Evolutionary conservation across 805 yeast genomes (phyloP).

Genomic region (Saccharomycopsis sp.): DNA sequence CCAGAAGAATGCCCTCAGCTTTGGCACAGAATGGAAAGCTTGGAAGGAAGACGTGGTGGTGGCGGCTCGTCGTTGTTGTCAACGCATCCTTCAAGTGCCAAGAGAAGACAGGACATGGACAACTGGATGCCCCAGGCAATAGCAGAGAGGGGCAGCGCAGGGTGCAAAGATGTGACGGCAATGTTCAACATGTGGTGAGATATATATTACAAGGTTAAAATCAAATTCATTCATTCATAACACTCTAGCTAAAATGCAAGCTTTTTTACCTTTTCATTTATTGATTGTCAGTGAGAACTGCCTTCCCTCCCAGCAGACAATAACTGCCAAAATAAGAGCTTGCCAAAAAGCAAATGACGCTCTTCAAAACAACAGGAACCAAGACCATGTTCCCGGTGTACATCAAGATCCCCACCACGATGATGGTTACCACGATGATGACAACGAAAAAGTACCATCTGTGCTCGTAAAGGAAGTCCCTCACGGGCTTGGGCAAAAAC

Average conservation of each 20-base stretch:
- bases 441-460: slow-evolving; percentile 7
- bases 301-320: background rate
- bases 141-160: slow-evolving; percentile 12
- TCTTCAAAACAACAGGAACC: slow-evolving; percentile 4
- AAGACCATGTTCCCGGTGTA: slow-evolving; percentile 4
- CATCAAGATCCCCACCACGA: slow-evolving; percentile 1
- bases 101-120: slow-evolving; percentile 58
- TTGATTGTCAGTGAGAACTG: background rate
- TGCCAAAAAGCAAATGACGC: slow-evolving; percentile 4
- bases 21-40: slow-evolving; percentile 44
- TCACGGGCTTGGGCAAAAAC: slow-evolving; percentile 2
- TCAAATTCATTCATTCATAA: too few relatives aligned
- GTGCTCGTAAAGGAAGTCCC: slow-evolving; percentile 1
- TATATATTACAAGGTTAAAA: too few relatives aligned
- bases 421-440: slow-evolving; percentile 3
- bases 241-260: too few relatives aligned
- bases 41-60: slow-evolving; percentile 23
- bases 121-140: slow-evolving; percentile 54
- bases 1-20: slow-evolving; percentile 64
- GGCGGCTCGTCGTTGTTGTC: slow-evolving; percentile 35
- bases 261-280: too few relatives aligned
- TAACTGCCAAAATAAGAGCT: slow-evolving; percentile 2
- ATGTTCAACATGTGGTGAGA: too few relatives aligned
- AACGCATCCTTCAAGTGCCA: slow-evolving; percentile 83
- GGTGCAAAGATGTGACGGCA: slow-evolving; percentile 13